Evolutionary conservation across 352 stramenopile species (phyloP).

Genomic region (Pythium diclinum): DNA sequence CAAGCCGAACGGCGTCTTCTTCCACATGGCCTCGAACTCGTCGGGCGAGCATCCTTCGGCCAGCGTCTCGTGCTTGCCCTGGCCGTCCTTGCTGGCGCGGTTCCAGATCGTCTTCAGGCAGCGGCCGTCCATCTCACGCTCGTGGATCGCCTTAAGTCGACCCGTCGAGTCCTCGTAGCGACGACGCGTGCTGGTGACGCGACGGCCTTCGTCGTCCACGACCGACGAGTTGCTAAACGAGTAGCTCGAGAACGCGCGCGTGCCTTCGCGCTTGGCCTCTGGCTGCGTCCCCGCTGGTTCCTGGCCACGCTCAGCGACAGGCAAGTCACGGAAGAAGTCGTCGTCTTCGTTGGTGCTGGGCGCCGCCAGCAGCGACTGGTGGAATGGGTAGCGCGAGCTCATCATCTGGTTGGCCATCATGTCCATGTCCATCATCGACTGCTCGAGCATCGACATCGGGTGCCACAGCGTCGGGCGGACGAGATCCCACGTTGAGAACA

Average conservation of each 20-base stretch:
- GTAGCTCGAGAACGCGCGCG: conserved; percentile 65
- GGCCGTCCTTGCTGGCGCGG: conserved; percentile 55
- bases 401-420: conserved; percentile 46
- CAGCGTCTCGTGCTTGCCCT: conserved; percentile 62
- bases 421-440: conserved; percentile 79
- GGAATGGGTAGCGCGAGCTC: conserved; percentile 27
- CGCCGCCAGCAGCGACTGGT: conserved; percentile 35
- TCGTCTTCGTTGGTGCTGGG: conserved; percentile 43
- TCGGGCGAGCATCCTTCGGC: conserved; percentile 52
- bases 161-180: conserved; percentile 83
- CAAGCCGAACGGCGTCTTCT: conserved; percentile 64
- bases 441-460: conserved; percentile 74
- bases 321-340: conserved; percentile 82
- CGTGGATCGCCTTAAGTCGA: conserved; percentile 77
- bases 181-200: conserved; percentile 64
- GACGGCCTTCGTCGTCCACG: conserved; percentile 60
- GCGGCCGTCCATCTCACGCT: conserved; percentile 63
- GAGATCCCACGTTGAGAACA: conserved; percentile 77
- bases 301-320: conserved; percentile 32
- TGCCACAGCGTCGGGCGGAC: conserved; percentile 75
- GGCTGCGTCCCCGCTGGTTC: conserved; percentile 29
- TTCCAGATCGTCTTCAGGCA: conserved; percentile 78
- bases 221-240: conserved; percentile 75
- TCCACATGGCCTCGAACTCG: conserved; percentile 77
- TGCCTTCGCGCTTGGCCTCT: conserved; percentile 29